Evolutionary conservation across 805 yeast genomes (phyloP).

Genomic region (Pichia kluyveri): DNA sequence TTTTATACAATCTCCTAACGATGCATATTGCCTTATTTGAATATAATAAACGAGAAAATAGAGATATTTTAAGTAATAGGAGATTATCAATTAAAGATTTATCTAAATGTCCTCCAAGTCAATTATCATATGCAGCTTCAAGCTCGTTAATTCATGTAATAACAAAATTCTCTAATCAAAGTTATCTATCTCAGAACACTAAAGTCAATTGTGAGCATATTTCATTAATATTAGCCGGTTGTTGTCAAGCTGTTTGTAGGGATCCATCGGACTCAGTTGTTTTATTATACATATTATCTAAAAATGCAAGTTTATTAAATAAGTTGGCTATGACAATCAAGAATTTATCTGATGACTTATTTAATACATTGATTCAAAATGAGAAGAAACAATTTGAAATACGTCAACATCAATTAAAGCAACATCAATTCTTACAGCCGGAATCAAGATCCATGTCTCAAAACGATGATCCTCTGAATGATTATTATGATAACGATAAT

Average conservation of each 20-base stretch:
- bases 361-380: slow-evolving; percentile 5
- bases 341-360: slow-evolving; percentile 20
- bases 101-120: slow-evolving; percentile 9
- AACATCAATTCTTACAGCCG: background rate
- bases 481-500: background rate
- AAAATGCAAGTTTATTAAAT: slow-evolving; percentile 31
- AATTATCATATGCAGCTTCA: slow-evolving; percentile 48
- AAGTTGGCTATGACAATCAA: slow-evolving; percentile 28
- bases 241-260: slow-evolving; percentile 44
- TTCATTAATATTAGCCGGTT: slow-evolving; percentile 48
- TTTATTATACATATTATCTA: slow-evolving; percentile 41
- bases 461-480: background rate
- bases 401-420: background rate
- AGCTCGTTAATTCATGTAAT: slow-evolving; percentile 35
- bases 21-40: slow-evolving; percentile 12
- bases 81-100: slow-evolving; percentile 9
- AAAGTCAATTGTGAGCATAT: slow-evolving; percentile 44
- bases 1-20: slow-evolving; percentile 53
- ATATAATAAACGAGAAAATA: background rate
- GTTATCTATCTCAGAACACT: slow-evolving; percentile 27
- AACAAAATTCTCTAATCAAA: slow-evolving; percentile 27
- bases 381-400: slow-evolving; percentile 6
- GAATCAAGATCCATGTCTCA: background rate
- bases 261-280: slow-evolving; percentile 44
- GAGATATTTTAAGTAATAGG: slow-evolving; percentile 12